phyloP scores from a whole-genome alignment of 106 monocot species.

The Allium cepa region DNA sequence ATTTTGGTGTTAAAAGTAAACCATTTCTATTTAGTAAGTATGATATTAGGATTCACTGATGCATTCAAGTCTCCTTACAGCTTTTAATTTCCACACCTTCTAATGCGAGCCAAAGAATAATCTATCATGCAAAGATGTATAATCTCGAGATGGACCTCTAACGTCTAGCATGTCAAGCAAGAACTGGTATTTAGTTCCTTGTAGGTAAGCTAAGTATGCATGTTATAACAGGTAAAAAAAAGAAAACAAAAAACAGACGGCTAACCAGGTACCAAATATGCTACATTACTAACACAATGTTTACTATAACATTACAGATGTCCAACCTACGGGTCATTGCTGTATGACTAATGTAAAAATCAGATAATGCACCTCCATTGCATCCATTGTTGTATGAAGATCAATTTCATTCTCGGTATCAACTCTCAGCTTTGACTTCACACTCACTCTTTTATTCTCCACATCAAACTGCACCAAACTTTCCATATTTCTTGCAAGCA shows the following conservation, averaged over 20 bases:
- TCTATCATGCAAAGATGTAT: too few relatives aligned
- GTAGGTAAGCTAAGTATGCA: background rate
- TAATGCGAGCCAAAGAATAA: too few relatives aligned
- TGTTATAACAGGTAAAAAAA: background rate
- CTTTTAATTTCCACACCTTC: too few relatives aligned
- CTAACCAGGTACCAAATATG: background rate
- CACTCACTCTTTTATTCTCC: constrained; percentile 34
- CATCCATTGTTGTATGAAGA: constrained; percentile 47
- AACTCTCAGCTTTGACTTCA: constrained; percentile 20
- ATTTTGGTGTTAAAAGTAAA: too few relatives aligned
- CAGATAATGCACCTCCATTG: constrained; percentile 61
- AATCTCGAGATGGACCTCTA: too few relatives aligned
- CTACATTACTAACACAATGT: background rate
- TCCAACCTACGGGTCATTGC: too few relatives aligned
- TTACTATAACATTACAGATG: background rate
- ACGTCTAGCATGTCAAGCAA: background rate
- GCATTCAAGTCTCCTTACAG: too few relatives aligned
- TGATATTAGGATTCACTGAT: too few relatives aligned
- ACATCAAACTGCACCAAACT: constrained; percentile 42
- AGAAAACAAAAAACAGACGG: background rate
- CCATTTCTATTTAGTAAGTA: too few relatives aligned
- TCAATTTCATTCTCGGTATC: constrained; percentile 15
- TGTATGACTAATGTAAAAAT: background rate
- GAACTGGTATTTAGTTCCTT: background rate
- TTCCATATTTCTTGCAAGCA: constrained; percentile 45